phyloP scores from a whole-genome alignment of 768 basidiomycete species.

The Clavaria fumosa region DNA sequence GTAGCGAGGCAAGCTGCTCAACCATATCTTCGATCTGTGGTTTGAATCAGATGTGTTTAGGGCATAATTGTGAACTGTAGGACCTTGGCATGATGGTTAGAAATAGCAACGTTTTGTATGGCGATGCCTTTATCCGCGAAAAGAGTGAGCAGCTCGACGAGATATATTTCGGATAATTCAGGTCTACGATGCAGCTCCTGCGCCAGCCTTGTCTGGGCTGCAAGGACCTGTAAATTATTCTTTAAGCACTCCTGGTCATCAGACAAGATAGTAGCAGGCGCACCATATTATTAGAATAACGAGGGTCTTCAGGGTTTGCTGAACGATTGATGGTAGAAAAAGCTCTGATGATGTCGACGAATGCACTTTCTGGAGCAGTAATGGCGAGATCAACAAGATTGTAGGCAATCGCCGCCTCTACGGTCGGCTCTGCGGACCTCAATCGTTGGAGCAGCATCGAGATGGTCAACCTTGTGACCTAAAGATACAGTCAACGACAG shows the following conservation, averaged over 20 bases:
- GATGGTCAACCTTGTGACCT: slow-evolving; percentile 77
- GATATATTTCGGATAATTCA: slow-evolving; percentile 65
- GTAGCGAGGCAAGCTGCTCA: slow-evolving; percentile 71
- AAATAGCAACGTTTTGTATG: slow-evolving; percentile 67
- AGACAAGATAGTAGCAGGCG: background rate
- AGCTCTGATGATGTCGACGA: slow-evolving; percentile 68
- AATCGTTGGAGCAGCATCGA: slow-evolving; percentile 88
- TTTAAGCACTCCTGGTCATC: background rate
- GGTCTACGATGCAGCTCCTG: slow-evolving; percentile 59
- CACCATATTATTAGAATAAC: slow-evolving; percentile 84
- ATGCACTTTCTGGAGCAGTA: slow-evolving; percentile 57
- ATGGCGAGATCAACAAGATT: slow-evolving; percentile 85
- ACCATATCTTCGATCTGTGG: slow-evolving; percentile 66
- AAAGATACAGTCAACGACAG: background rate
- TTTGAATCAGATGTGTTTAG: slow-evolving; percentile 4
- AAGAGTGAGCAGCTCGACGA: slow-evolving; percentile 70
- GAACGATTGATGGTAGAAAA: slow-evolving; percentile 78
- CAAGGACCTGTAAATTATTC: slow-evolving; percentile 42
- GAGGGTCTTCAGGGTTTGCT: slow-evolving; percentile 77
- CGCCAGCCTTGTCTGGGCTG: slow-evolving; percentile 82
- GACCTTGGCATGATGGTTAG: slow-evolving; percentile 55
- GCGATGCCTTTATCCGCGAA: slow-evolving; percentile 87
- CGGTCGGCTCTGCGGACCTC: slow-evolving; percentile 68
- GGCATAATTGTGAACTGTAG: slow-evolving; percentile 3
- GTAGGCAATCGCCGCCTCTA: slow-evolving; percentile 84